These are phyloP conservation scores for Schizosaccharomyces cryophilus DNA, from an alignment of 805 yeast species.

Conservation along the genomic window DNA sequence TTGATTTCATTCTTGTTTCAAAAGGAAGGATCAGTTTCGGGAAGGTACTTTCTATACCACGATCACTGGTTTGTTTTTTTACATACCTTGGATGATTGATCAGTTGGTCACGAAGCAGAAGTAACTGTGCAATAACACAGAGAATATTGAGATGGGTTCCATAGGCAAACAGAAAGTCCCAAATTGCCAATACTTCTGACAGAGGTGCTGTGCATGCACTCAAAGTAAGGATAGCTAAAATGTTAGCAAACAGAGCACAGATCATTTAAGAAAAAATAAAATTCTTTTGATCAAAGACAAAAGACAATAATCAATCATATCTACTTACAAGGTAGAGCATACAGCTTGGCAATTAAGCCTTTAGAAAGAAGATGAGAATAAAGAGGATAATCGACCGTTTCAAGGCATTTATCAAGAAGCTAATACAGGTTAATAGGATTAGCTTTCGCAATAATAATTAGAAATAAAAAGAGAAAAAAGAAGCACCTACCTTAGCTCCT, in stretches of 20 bases:
- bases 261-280: no score
- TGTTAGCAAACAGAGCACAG: not conserved
- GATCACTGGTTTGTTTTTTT: not conserved
- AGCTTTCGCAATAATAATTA: not conserved
- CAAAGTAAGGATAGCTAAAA: slow-evolving; percentile 43
- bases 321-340: slow-evolving; percentile 32
- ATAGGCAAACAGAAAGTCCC: slow-evolving; percentile 83
- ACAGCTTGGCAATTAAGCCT: slow-evolving; percentile 57
- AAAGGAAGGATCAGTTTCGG: no score
- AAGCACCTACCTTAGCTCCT: slow-evolving; percentile 20
- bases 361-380: slow-evolving; percentile 33
- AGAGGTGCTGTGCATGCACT: slow-evolving; percentile 79
- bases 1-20: not conserved
- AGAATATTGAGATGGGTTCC: slow-evolving; percentile 74
- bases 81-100: slow-evolving; percentile 12
- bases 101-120: slow-evolving; percentile 39
- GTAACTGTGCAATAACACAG: slow-evolving; percentile 61
- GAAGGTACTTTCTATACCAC: not conserved
- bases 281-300: no score
- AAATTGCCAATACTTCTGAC: slow-evolving; percentile 42
- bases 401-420: slow-evolving; percentile 49
- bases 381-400: slow-evolving; percentile 48
- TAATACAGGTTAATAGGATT: slow-evolving; percentile 10
- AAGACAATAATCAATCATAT: no score
- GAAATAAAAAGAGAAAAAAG: slow-evolving; percentile 3